A percentile compares a stretch with the other conserved stretches of the same genome.
Evolutionary conservation across 352 stramenopile genomes (phyloP).

Genomic region (Globisporangium cylindrosporum): DNA sequence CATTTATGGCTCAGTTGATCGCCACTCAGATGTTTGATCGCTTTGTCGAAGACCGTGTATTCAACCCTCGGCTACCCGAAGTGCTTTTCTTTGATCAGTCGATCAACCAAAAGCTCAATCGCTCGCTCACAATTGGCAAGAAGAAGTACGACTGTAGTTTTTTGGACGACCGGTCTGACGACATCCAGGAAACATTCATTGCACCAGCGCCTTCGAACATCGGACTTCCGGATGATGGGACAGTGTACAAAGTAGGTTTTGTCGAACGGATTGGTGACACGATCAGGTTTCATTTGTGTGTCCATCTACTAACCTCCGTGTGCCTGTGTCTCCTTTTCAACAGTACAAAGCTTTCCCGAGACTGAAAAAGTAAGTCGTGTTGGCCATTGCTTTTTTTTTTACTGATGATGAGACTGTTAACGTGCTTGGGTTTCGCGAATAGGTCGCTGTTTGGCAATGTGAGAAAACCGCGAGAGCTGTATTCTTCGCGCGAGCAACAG

Average conservation of each 20-base stretch:
- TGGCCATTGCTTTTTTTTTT: neutral
- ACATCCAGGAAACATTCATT: slow-evolving; percentile 84
- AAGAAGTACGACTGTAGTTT: slow-evolving; percentile 86
- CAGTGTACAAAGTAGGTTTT: slow-evolving; percentile 60
- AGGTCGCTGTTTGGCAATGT: slow-evolving; percentile 74
- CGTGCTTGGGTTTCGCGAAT: neutral
- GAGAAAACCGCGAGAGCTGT: slow-evolving; percentile 71
- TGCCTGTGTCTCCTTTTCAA: neutral
- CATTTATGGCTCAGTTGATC: slow-evolving; percentile 64
- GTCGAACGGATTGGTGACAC: neutral
- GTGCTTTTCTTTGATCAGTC: slow-evolving; percentile 86
- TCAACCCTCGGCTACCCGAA: slow-evolving; percentile 58
- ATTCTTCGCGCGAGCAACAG: slow-evolving; percentile 65
- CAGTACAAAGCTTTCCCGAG: slow-evolving; percentile 81
- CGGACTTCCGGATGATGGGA: slow-evolving; percentile 73
- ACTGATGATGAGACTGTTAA: neutral
- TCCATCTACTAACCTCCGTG: neutral
- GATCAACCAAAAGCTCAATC: slow-evolving; percentile 86
- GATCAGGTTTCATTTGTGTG: neutral
- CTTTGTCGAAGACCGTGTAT: slow-evolving; percentile 77
- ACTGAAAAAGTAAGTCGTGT: slow-evolving; percentile 62
- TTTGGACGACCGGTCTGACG: slow-evolving; percentile 68
- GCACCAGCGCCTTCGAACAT: slow-evolving; percentile 76
- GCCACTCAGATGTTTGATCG: slow-evolving; percentile 83
- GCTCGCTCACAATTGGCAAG: slow-evolving; percentile 66